phyloP scores from a whole-genome alignment of 2,329 filamentous ascomycete genomes.

The Magnaporthiopsis incrustans region DNA sequence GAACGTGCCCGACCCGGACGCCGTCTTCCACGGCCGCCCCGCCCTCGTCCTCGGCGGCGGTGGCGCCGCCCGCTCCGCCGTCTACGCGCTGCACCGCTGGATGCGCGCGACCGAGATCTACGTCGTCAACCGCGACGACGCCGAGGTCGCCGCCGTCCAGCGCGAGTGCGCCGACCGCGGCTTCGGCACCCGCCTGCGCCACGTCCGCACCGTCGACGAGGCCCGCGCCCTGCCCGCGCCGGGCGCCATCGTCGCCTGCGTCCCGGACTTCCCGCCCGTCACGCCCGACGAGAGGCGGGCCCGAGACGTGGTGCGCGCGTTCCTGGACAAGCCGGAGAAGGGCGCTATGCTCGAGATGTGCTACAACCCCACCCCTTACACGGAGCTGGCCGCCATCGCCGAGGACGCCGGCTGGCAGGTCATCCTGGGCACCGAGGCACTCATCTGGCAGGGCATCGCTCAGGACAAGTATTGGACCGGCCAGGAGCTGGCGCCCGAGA shows the following conservation, averaged over 20 bases:
- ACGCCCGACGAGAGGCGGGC: conserved; percentile 55
- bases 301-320: conserved; percentile 44
- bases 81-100: conserved; percentile 66
- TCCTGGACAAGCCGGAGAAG: conserved; percentile 41
- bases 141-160: conserved; percentile 60
- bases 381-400: conserved; percentile 55
- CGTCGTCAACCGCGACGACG: conserved; percentile 64
- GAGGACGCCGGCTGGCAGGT: conserved; percentile 61
- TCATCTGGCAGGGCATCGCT: conserved; percentile 71
- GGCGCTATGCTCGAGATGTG: conserved; percentile 75
- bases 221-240: conserved; percentile 50
- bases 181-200: conserved; percentile 51
- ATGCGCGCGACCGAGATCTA: conserved; percentile 63
- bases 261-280: conserved; percentile 67
- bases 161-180: conserved; percentile 51
- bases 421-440: conserved; percentile 65
- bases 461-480: conserved; percentile 62
- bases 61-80: conserved; percentile 67
- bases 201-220: conserved; percentile 54
- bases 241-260: conserved; percentile 62
- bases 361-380: conserved; percentile 68
- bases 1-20: conserved; percentile 36
- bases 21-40: conserved; percentile 48
- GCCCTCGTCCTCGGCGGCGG: conserved; percentile 71
- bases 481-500: conserved; percentile 46